Conservation (phyloP, 495 filamentous ascomycete species). For the Entonaema liquescens region DNA sequence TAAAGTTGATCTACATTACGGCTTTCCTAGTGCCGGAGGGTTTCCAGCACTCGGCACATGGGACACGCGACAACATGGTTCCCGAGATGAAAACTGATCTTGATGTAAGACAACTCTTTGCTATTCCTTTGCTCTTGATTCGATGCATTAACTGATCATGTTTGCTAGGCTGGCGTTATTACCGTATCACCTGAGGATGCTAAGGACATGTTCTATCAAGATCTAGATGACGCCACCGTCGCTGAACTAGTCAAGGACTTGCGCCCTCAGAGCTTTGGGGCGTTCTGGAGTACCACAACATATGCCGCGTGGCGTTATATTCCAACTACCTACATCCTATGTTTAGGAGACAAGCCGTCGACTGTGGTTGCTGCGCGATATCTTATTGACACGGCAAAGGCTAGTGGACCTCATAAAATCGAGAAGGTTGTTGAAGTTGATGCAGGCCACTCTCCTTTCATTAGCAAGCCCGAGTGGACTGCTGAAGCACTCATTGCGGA, state of each 20-base stretch:
- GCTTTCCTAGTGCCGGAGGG: slow-evolving; percentile 42
- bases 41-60: slow-evolving; percentile 41
- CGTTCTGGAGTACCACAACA: slow-evolving; percentile 43
- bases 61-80: slow-evolving; percentile 47
- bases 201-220: slow-evolving; percentile 43
- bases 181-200: slow-evolving; percentile 38
- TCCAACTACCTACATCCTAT: slow-evolving; percentile 32
- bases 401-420: slow-evolving; percentile 26
- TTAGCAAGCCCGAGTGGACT: slow-evolving; percentile 23
- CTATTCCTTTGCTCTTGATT: not conserved
- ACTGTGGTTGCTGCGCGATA: slow-evolving; percentile 8
- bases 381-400: slow-evolving; percentile 32
- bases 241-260: slow-evolving; percentile 41
- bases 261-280: slow-evolving; percentile 40
- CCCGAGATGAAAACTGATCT: slow-evolving; percentile 49
- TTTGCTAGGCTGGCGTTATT: slow-evolving; percentile 33
- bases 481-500: slow-evolving; percentile 13
- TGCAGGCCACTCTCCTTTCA: slow-evolving; percentile 26
- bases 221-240: slow-evolving; percentile 34
- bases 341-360: not conserved
- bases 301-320: slow-evolving; percentile 48
- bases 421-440: slow-evolving; percentile 21
- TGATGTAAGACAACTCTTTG: slow-evolving; percentile 30
- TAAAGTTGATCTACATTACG: slow-evolving; percentile 31
- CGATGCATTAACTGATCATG: not conserved